Conservation (phyloP, 495 filamentous ascomycete species). For the Tetracladium setigerum region DNA sequence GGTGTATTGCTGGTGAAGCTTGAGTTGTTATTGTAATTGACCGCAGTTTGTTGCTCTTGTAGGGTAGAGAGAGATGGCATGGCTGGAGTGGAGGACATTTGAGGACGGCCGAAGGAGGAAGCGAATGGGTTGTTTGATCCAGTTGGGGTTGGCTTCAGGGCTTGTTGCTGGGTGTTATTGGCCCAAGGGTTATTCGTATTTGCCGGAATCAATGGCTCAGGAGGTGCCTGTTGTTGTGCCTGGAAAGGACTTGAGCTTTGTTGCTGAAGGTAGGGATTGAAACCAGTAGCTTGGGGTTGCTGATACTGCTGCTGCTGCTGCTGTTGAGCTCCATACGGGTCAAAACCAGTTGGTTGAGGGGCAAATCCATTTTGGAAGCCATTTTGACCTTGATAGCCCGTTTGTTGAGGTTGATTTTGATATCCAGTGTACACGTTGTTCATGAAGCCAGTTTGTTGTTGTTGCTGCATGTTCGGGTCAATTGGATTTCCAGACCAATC, state of each 20-base stretch:
- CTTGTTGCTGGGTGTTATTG: conserved; percentile 31
- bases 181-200: conserved; percentile 84
- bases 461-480: conserved; percentile 55
- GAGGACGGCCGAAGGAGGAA: conserved; percentile 37
- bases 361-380: conserved; percentile 30
- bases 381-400: conserved; percentile 33
- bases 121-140: conserved; percentile 98
- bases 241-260: conserved; percentile 19
- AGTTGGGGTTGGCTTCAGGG: conserved; percentile 54
- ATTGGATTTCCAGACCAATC: conserved; percentile 97
- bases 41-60: conserved; percentile 61
- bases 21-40: conserved; percentile 32
- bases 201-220: conserved; percentile 23
- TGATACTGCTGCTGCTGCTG: conserved; percentile 33
- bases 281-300: conserved; percentile 32
- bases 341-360: conserved; percentile 67
- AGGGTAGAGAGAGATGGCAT: conserved; percentile 61
- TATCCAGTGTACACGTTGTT: conserved; percentile 63
- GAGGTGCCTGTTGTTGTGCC: conserved; percentile 12
- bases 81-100: conserved; percentile 41
- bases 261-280: conserved; percentile 36
- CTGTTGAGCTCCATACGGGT: conserved; percentile 57
- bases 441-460: conserved; percentile 77
- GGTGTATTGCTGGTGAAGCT: conserved; percentile 27
- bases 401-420: conserved; percentile 55